These are phyloP conservation scores for Pseudocercospora vitis DNA, from an alignment of 2,329 filamentous ascomycete species.

Conservation along the genomic window DNA sequence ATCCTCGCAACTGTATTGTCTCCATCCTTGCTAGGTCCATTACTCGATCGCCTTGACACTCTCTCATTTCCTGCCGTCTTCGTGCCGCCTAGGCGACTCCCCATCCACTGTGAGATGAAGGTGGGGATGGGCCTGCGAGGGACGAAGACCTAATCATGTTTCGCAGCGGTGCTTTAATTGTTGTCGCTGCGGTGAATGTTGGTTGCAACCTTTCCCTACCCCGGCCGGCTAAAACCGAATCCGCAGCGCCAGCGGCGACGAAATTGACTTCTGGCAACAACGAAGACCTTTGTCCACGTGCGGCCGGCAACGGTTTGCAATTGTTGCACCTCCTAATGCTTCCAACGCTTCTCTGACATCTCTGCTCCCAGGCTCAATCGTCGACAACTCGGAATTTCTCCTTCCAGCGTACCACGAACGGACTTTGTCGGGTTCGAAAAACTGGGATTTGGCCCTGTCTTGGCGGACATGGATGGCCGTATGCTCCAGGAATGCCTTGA, in stretches of 20 bases:
- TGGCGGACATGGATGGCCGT: background rate
- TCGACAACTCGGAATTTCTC: background rate
- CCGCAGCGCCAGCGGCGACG: too few relatives aligned
- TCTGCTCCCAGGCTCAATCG: background rate
- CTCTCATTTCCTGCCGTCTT: constrained; percentile 1
- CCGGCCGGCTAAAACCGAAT: constrained; percentile 1
- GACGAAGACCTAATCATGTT: constrained; percentile 2
- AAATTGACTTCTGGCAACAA: background rate
- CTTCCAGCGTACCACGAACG: background rate
- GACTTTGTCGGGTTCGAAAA: background rate
- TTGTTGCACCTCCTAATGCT: background rate
- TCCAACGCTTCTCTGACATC: background rate
- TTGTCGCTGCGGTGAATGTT: background rate
- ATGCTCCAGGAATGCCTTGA: background rate
- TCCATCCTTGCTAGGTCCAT: background rate
- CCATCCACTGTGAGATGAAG: too few relatives aligned
- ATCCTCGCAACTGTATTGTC: too few relatives aligned
- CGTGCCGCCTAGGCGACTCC: background rate
- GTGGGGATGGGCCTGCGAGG: background rate
- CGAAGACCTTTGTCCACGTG: background rate
- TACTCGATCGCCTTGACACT: background rate
- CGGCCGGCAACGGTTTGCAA: background rate
- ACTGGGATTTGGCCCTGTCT: background rate
- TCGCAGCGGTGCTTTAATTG: background rate
- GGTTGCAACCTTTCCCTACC: background rate